Conservation (phyloP, 768 basidiomycete genomes). For the Lactarius hengduanensis region DNA sequence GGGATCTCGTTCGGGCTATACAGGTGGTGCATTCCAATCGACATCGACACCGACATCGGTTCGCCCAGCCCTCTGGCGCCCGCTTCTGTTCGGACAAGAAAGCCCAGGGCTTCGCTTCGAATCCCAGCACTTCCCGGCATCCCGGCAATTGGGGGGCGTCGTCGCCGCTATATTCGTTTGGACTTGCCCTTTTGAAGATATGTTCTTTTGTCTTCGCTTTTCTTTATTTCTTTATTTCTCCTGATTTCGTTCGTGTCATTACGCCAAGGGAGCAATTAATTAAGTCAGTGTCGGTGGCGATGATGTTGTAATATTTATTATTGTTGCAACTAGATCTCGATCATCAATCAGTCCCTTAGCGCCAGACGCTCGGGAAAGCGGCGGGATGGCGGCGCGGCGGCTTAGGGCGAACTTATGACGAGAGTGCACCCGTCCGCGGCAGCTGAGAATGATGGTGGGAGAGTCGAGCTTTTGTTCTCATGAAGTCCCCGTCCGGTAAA, state of each 20-base stretch:
- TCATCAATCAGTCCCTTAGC: neutral
- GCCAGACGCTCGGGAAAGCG: constrained; percentile 3
- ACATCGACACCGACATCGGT: constrained; percentile 1
- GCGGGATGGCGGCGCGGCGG: neutral
- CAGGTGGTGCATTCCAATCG: constrained; percentile 1
- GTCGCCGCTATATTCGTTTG: constrained; percentile 2
- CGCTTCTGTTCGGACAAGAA: constrained; percentile 19
- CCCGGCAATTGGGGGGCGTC: constrained; percentile 7
- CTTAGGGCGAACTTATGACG: neutral
- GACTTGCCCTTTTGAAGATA: neutral
- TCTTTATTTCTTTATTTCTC: neutral
- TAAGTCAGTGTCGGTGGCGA: neutral
- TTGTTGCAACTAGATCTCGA: constrained; percentile 6
- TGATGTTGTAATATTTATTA: neutral
- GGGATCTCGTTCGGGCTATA: constrained; percentile 6
- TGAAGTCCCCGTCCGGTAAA: neutral
- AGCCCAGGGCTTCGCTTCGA: constrained; percentile 1
- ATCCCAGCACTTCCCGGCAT: constrained; percentile 3
- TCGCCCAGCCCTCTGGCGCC: constrained; percentile 4
- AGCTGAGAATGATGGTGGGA: neutral
- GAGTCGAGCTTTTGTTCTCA: neutral
- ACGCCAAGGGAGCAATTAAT: neutral
- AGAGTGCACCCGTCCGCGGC: neutral
- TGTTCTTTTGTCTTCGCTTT: neutral
- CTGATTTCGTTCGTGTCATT: neutral